Conservation (phyloP, 257 asterid species). For the Nicotiana sylvestris region DNA sequence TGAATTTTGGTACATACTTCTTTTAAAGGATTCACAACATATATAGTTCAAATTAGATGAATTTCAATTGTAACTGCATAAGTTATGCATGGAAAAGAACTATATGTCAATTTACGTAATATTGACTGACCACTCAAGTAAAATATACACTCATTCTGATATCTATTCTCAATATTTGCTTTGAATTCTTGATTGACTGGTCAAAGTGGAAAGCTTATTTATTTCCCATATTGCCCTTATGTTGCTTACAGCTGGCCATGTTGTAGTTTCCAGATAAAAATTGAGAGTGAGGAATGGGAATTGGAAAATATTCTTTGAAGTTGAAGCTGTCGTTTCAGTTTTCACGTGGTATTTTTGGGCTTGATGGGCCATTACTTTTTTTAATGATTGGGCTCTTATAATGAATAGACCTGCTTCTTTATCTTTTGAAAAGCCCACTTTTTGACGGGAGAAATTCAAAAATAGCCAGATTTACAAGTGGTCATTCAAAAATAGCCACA, state of each 20-base stretch:
- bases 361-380: background rate
- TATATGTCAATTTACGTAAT: background rate
- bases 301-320: background rate
- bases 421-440: background rate
- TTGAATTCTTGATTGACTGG: background rate
- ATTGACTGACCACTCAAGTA: background rate
- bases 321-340: background rate
- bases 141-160: background rate
- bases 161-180: background rate
- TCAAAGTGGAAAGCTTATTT: background rate
- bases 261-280: background rate
- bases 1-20: background rate
- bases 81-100: too few species aligned
- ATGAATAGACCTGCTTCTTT: background rate
- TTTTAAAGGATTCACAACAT: background rate
- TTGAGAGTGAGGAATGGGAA: background rate
- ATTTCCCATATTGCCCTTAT: background rate
- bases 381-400: background rate
- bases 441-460: too few species aligned
- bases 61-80: too few species aligned
- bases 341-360: background rate
- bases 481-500: too few species aligned
- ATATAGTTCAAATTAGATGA: too few species aligned
- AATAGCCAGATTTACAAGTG: too few species aligned
- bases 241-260: background rate